Evolutionary conservation across 2,329 filamentous ascomycete species (phyloP).

Genomic region (Trichophyton mentagrophytes): DNA sequence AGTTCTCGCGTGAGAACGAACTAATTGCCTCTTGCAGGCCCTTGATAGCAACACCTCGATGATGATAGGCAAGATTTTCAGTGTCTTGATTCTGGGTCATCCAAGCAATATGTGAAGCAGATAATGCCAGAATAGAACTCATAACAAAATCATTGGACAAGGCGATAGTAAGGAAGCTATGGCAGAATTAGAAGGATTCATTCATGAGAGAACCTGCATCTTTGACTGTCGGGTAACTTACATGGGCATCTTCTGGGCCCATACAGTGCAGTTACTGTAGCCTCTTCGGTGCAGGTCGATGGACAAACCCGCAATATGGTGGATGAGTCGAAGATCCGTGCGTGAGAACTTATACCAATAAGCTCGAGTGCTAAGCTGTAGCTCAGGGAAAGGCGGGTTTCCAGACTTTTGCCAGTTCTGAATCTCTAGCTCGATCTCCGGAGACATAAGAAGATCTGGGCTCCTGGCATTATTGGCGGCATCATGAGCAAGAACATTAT

Average conservation of each 20-base stretch:
- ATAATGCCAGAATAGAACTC: constrained; percentile 82
- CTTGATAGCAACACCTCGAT: constrained; percentile 72
- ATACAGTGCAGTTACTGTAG: constrained; percentile 74
- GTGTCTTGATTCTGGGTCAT: constrained; percentile 75
- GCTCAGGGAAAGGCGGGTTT: constrained; percentile 70
- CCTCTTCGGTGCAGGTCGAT: constrained; percentile 66
- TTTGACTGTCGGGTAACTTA: constrained; percentile 39
- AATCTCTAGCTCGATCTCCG: constrained; percentile 69
- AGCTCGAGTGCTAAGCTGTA: constrained; percentile 62
- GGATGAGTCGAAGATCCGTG: constrained; percentile 75
- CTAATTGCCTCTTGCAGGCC: constrained; percentile 80
- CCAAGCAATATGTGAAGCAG: constrained; percentile 88
- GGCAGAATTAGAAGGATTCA: constrained; percentile 18
- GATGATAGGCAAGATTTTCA: constrained; percentile 77
- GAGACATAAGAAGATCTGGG: constrained; percentile 66
- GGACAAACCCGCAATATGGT: constrained; percentile 78
- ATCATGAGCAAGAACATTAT: constrained; percentile 50
- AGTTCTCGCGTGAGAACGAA: constrained; percentile 70
- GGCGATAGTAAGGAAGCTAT: constrained; percentile 68
- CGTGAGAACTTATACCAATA: constrained; percentile 59
- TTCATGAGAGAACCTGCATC: too few species aligned
- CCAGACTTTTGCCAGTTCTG: constrained; percentile 74
- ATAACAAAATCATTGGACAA: constrained; percentile 78
- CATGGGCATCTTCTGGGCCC: constrained; percentile 87
- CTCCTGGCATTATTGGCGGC: constrained; percentile 39